phyloP scores from a whole-genome alignment of 306 rosid species.

The Erythrophleum fordii region DNA sequence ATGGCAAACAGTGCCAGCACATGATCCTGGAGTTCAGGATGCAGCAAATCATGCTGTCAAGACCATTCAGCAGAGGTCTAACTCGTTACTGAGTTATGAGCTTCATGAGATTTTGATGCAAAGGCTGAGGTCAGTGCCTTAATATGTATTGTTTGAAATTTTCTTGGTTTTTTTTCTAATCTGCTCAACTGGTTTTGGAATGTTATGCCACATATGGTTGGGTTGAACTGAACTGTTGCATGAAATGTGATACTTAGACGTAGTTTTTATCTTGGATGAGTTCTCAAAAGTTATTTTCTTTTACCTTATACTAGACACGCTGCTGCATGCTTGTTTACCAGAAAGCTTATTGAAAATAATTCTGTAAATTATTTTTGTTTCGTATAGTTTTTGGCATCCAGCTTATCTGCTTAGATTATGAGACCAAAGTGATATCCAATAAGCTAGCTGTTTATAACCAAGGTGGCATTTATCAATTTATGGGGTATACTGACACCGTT shows the following conservation, averaged over 20 bases:
- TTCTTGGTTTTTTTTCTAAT: slow-evolving; percentile 7
- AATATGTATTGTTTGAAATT: slow-evolving; percentile 13
- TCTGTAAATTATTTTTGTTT: not conserved
- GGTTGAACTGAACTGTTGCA: not conserved
- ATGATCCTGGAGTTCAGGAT: slow-evolving; percentile 81
- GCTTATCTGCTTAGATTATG: not conserved
- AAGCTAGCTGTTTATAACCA: not conserved
- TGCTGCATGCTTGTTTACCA: not conserved
- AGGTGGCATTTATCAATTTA: not conserved
- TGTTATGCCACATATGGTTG: not conserved
- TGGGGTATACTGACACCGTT: too few relatives aligned
- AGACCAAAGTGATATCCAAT: not conserved
- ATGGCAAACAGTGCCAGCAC: slow-evolving; percentile 66
- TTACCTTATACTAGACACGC: not conserved
- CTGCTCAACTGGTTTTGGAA: slow-evolving; percentile 20
- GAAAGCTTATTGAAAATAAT: not conserved
- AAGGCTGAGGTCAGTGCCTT: slow-evolving; percentile 74
- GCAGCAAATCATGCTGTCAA: slow-evolving; percentile 80
- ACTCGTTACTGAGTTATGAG: slow-evolving; percentile 68
- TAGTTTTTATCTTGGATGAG: not conserved
- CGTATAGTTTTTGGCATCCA: not conserved
- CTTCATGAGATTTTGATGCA: slow-evolving; percentile 80
- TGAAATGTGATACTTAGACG: not conserved
- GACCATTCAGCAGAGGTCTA: slow-evolving; percentile 78
- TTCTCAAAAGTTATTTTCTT: not conserved